These are phyloP conservation scores for Coffea eugenioides DNA, from an alignment of 257 asterid species.

Conservation along the genomic window DNA sequence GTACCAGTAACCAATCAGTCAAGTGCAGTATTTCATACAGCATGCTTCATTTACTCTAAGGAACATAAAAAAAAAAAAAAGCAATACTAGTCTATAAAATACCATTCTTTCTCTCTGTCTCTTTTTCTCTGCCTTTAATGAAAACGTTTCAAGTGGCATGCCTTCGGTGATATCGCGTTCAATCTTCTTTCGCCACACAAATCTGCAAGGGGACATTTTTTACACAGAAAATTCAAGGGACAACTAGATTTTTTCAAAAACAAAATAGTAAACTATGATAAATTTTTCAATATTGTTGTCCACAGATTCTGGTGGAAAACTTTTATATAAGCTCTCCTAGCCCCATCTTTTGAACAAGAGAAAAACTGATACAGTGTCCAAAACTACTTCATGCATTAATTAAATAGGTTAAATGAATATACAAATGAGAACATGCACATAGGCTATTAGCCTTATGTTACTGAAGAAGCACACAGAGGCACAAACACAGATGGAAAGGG, in stretches of 20 bases:
- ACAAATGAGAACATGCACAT: background rate
- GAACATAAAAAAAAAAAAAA: background rate
- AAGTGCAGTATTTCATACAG: background rate
- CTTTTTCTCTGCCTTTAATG: conserved; percentile 75
- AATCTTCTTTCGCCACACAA: conserved; percentile 91
- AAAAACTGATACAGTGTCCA: background rate
- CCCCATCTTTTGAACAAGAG: background rate
- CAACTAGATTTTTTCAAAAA: background rate
- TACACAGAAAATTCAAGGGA: background rate
- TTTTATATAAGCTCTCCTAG: too few species aligned
- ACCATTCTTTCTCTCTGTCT: conserved; percentile 80
- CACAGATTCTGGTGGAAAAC: background rate
- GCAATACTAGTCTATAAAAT: too few species aligned
- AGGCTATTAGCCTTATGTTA: background rate
- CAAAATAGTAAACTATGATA: background rate
- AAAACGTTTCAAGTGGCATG: conserved; percentile 63
- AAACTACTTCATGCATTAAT: background rate
- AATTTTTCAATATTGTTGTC: background rate
- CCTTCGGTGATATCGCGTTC: conserved; percentile 76
- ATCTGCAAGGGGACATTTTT: conserved; percentile 38
- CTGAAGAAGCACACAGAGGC: background rate
- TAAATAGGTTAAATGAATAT: background rate
- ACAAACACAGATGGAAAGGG: background rate
- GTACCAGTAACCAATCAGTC: background rate
- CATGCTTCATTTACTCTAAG: background rate